Base-by-base conservation (phyloP, 371 early-diverging fungal species). In the Actinomortierella wolfii region DNA sequence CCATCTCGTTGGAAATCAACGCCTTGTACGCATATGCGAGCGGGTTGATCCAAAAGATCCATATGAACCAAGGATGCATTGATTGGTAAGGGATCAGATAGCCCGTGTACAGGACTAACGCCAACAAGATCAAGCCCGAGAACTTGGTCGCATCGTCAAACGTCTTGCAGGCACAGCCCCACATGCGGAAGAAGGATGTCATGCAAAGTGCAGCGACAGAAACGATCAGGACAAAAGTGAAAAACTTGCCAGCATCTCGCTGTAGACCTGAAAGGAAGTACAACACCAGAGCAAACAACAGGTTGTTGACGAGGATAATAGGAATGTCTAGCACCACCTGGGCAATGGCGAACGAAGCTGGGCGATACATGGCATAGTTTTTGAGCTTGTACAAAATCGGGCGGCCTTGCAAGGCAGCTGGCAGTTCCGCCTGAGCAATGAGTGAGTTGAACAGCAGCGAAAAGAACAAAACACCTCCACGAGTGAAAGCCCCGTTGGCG, bases 21-120 rank as follows among this genome's bases (percentile, higher is more conserved):
- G 88, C 86, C 62, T 83, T 79, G 67, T 82, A 83, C 9, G 87
- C 85, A 57, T 89, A 89, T 2, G 87, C 84, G 44, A 91, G 76
- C 23, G 91, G 86, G 43, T 83, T 87, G 54, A 88, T 83, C 84
- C 86, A 89, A 68, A 82, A 86, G 29, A 89, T 82, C 89, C 89
- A 89, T 51, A 81, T 76, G 24, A 91, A 80, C 86, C 88, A 89
- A 25, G 86, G 87, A 57, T 89, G 83, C 89, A 91, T 89, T 7
- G 76, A 56, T 4, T 43, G 59, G 45, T 81, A 82, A 18, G 88
- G 86, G 55, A 88, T 83, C 58, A 86, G 78, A 48, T 90, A 90
- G 55, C 92, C 90, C 59, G 81, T 81, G 57, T 89, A 86, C 48
- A 89, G 57, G 51, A 84, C 67, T 58, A 74, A 65, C 29, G 82